These are phyloP conservation scores for Nemania sp. DNA, from an alignment of 2,329 filamentous ascomycete genomes.

Conservation along the genomic window DNA sequence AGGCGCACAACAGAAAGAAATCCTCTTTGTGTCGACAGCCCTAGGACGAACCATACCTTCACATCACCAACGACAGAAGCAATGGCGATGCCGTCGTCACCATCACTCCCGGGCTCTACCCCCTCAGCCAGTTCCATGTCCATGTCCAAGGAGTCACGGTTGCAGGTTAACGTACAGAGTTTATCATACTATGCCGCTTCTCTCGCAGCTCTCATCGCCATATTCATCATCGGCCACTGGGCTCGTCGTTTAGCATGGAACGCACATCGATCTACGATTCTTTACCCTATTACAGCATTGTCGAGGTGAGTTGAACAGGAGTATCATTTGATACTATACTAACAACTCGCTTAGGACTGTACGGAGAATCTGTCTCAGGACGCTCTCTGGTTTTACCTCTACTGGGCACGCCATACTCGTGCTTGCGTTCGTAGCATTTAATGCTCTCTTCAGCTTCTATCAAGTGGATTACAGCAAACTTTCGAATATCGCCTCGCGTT, in stretches of 20 bases:
- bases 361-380: slow-evolving; percentile 38
- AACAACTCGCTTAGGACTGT: slow-evolving; percentile 22
- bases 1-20: not conserved
- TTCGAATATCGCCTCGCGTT: slow-evolving; percentile 39
- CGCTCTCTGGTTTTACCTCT: slow-evolving; percentile 45
- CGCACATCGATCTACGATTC: slow-evolving; percentile 24
- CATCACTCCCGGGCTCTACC: not conserved
- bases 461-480: slow-evolving; percentile 30
- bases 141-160: slow-evolving; percentile 23
- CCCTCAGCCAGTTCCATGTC: not conserved
- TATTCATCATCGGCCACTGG: slow-evolving; percentile 38
- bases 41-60: not conserved
- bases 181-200: slow-evolving; percentile 31
- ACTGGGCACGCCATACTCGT: slow-evolving; percentile 46
- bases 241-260: slow-evolving; percentile 27
- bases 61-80: not conserved
- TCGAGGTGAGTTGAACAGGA: slow-evolving; percentile 31
- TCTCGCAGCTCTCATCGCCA: slow-evolving; percentile 32
- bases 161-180: slow-evolving; percentile 24
- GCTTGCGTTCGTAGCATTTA: slow-evolving; percentile 42
- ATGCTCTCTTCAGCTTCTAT: slow-evolving; percentile 43
- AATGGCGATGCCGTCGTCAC: not conserved
- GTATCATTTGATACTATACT: not conserved
- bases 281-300: slow-evolving; percentile 30
- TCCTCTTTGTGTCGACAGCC: not conserved